A percentile compares a stretch with the other conserved stretches of the same genome.
These are phyloP conservation scores for Gracilaria domingensis DNA, from an alignment of 23 red algal species.

Conservation along the genomic window DNA sequence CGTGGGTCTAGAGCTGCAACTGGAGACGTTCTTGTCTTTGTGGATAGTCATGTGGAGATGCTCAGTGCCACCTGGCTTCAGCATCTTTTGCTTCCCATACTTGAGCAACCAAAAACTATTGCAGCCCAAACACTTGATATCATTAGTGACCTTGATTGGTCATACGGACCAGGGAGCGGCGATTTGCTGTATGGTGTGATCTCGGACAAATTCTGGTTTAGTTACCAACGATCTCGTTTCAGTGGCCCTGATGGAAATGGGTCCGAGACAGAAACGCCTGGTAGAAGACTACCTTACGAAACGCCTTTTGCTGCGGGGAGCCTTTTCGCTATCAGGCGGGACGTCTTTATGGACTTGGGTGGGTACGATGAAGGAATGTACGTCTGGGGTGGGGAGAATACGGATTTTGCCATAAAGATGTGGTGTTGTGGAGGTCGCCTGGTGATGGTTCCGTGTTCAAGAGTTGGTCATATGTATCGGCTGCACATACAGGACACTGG, in stretches of 20 bases:
- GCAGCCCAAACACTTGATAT: slow-evolving; percentile 74
- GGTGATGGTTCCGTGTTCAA: slow-evolving; percentile 73
- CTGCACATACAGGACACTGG: slow-evolving; percentile 58
- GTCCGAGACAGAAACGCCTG: slow-evolving; percentile 47
- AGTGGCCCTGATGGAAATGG: slow-evolving; percentile 48
- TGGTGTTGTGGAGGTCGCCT: slow-evolving; percentile 67
- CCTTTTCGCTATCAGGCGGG: slow-evolving; percentile 52
- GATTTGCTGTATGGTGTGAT: slow-evolving; percentile 76
- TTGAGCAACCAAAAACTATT: slow-evolving; percentile 57
- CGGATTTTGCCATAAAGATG: slow-evolving; percentile 69
- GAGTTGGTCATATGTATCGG: slow-evolving; percentile 78
- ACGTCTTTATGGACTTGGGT: slow-evolving; percentile 59
- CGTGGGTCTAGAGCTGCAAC: slow-evolving; percentile 42
- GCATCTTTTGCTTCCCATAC: slow-evolving; percentile 63
- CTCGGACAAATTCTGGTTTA: slow-evolving; percentile 71
- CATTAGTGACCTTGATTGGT: slow-evolving; percentile 68
- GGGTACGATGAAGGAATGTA: slow-evolving; percentile 79
- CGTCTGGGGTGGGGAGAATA: slow-evolving; percentile 79
- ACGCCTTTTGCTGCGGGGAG: slow-evolving; percentile 71
- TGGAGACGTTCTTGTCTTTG: slow-evolving; percentile 73
- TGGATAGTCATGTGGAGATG: slow-evolving; percentile 76
- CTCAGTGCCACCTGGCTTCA: slow-evolving; percentile 69
- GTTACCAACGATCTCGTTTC: slow-evolving; percentile 69
- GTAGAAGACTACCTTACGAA: slow-evolving; percentile 68
- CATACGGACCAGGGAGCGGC: slow-evolving; percentile 67